A percentile compares a stretch with the other conserved stretches of the same genome.
Conservation (phyloP, 2,329 filamentous ascomycete species). For the Fusarium ramigenum region DNA sequence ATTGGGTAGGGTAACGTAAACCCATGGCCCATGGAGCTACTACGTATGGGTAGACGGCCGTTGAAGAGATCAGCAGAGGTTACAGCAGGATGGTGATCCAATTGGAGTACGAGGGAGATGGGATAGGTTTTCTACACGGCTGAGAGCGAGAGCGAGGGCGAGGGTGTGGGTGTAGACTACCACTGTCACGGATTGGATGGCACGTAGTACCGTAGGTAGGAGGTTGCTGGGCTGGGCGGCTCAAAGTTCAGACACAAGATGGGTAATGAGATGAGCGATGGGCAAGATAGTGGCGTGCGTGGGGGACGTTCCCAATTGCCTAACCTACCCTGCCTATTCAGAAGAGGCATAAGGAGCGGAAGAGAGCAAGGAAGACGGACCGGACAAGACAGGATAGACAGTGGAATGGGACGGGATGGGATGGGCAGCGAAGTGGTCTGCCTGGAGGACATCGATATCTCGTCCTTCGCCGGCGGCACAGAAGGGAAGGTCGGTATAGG, state of each 20-base stretch:
- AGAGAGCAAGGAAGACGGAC: constrained; percentile 32
- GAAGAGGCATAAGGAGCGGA: constrained; percentile 21
- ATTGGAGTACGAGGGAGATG: constrained; percentile 9
- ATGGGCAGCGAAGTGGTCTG: constrained; percentile 31
- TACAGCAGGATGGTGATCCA: constrained; percentile 18
- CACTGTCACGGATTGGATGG: constrained; percentile 21
- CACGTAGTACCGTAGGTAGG: neutral
- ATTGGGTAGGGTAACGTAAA: constrained; percentile 18
- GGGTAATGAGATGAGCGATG: constrained; percentile 18
- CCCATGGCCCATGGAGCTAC: constrained; percentile 28
- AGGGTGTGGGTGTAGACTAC: constrained; percentile 33
- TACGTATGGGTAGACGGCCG: constrained; percentile 25
- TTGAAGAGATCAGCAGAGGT: constrained; percentile 39
- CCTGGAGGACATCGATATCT: constrained; percentile 17
- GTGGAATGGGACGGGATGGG: constrained; percentile 4
- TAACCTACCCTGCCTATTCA: neutral
- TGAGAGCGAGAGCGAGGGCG: constrained; percentile 37
- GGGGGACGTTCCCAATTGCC: constrained; percentile 25
- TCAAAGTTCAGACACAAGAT: constrained; percentile 29
- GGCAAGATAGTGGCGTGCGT: constrained; percentile 40
- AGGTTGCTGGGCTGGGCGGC: constrained; percentile 11
- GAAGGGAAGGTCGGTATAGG: constrained; percentile 4
- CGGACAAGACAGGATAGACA: constrained; percentile 11
- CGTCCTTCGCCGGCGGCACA: neutral
- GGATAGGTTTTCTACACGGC: constrained; percentile 3